phyloP scores from a whole-genome alignment of 192 early-diverging fungal genomes.

The Backusella parvicylindrica region DNA sequence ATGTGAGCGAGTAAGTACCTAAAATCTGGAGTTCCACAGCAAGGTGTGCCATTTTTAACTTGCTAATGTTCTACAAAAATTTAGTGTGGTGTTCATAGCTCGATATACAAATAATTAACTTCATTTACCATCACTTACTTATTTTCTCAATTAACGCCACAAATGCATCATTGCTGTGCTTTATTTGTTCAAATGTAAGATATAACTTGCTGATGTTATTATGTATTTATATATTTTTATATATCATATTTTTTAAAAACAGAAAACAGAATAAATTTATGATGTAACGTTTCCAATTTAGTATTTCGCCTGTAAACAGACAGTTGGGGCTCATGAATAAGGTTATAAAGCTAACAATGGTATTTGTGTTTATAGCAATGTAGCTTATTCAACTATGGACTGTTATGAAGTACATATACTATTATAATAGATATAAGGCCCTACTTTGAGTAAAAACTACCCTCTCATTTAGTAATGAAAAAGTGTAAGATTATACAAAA shows the following conservation, averaged over 20 bases:
- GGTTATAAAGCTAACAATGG: background rate
- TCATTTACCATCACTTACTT: too few relatives aligned
- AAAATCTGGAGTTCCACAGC: background rate
- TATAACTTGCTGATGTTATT: too few relatives aligned
- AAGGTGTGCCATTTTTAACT: background rate
- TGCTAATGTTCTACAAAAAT: constrained; percentile 1
- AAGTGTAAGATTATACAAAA: too few relatives aligned
- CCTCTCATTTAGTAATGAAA: too few relatives aligned
- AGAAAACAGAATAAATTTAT: background rate
- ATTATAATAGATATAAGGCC: background rate
- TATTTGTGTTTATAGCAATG: background rate
- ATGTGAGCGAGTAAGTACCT: background rate
- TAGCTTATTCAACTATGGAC: background rate
- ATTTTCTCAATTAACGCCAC: too few relatives aligned
- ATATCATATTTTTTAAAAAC: too few relatives aligned
- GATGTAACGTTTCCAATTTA: background rate
- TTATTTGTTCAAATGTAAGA: too few relatives aligned
- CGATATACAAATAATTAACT: background rate
- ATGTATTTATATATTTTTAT: too few relatives aligned
- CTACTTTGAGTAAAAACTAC: too few relatives aligned
- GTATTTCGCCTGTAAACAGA: background rate
- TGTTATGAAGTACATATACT: background rate
- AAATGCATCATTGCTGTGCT: too few relatives aligned
- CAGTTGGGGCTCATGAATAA: background rate
- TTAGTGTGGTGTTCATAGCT: background rate